Base-by-base conservation (phyloP, 345 rosid species). In the Pugionium dolabratum region DNA sequence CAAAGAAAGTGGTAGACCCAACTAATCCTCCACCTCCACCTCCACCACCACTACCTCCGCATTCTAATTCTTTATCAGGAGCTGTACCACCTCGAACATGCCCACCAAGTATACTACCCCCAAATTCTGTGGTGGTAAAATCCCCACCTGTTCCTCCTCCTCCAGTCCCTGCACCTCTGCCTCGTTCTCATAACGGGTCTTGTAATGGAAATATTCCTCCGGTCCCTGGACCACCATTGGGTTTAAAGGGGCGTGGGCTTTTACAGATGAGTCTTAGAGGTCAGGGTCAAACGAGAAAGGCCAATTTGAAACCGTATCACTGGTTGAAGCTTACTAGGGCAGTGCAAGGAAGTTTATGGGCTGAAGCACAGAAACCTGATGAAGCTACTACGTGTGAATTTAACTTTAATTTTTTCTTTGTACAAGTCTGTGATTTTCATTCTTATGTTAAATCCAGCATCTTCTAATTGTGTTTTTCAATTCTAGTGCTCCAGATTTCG, bases 291-390 rank as follows among this genome's bases (percentile, higher is more conserved):
- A 58, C 81, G 40, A 83, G 64, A 75, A 89, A 82, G 70, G 58
- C 78, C 64, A 87, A 87, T 80, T 74, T 89, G 77, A 86, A 87
- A 65, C 96, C 94, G 5, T 89, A 87, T 75, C 94, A 86, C 59
- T 89, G 96, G 96, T 81, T 89, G 57, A 89, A 89, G 81, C 79
- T 89, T 74, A 89, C 94, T 1, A 86, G 94, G 75, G 96, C 85
- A n/a, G 68, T 82, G 76, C 89, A 82, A 73, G 96, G 96, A 72
- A 89, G 94, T 73, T 64, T 89, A 62, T 89, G 96, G 96, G 94
- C 89, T 63, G 96, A 89, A 67, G 65, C 88, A 34, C 96, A 86
- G 59, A 86, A 80, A 76, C 74, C 85, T 73, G 89, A 83, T 66
- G 94, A 89, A 80, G 80, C 81, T 70, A 81, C 83, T 69, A 81